Evolutionary conservation across 2,329 filamentous ascomycete species (phyloP).

Genomic region (Trichoderma sp.): DNA sequence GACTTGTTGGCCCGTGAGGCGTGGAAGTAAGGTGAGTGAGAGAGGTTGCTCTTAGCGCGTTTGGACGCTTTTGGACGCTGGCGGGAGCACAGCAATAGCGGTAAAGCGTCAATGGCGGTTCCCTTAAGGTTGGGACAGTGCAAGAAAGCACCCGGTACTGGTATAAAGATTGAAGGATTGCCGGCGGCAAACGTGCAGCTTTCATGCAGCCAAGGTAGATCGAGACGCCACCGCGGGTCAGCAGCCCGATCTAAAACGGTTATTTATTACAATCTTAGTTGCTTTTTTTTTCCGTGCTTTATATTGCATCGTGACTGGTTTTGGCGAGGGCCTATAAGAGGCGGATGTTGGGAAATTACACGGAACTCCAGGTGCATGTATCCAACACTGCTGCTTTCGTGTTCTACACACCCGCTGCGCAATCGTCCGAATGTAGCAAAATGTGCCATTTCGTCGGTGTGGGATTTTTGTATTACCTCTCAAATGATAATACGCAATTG

Average conservation of each 20-base stretch:
- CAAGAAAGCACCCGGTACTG: background rate
- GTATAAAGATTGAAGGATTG: background rate
- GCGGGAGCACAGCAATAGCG: background rate
- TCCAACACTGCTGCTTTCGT: background rate
- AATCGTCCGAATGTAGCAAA: background rate
- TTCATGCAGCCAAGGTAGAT: constrained; percentile 24
- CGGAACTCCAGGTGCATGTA: no score
- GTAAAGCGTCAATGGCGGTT: background rate
- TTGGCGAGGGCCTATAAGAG: background rate
- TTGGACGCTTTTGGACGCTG: background rate
- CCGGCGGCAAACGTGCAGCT: constrained; percentile 21
- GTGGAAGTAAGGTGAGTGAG: background rate
- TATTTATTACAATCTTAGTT: background rate
- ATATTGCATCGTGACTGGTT: background rate
- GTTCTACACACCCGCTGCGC: background rate
- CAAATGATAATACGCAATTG: background rate
- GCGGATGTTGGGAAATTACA: background rate
- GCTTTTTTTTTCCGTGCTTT: background rate
- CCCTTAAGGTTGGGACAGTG: background rate
- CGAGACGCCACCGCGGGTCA: constrained; percentile 21
- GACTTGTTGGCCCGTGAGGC: background rate
- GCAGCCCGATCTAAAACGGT: constrained; percentile 2
- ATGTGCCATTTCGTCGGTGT: background rate
- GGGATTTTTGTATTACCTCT: background rate
- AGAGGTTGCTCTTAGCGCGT: constrained; percentile 14